Evolutionary conservation across 441 rosid genomes (phyloP).

Genomic region (Bocquillonia castaneifolia): DNA sequence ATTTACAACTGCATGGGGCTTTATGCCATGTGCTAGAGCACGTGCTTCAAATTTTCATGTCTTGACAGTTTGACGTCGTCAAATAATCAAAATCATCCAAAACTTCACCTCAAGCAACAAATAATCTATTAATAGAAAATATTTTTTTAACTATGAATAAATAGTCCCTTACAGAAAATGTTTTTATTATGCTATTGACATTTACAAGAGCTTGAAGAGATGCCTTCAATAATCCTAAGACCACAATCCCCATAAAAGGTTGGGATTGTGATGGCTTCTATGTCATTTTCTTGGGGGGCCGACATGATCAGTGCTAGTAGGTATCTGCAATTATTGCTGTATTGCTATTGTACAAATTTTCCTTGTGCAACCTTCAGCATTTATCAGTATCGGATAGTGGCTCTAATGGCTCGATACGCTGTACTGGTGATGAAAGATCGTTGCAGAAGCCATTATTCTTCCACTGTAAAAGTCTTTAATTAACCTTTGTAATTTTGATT

Average conservation of each 20-base stretch:
- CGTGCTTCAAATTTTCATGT: too few relatives aligned
- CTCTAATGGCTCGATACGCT: neutral
- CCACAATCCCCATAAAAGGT: constrained; percentile 34
- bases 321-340: constrained; percentile 8
- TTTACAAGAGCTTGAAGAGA: constrained; percentile 29
- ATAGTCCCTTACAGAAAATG: too few relatives aligned
- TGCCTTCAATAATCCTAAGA: constrained; percentile 11
- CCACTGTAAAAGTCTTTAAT: neutral
- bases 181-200: constrained; percentile 24
- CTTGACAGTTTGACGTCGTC: too few relatives aligned
- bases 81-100: too few relatives aligned
- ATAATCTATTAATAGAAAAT: too few relatives aligned
- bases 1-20: too few relatives aligned
- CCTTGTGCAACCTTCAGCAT: constrained; percentile 1
- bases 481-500: constrained; percentile 14
- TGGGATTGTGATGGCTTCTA: constrained; percentile 26
- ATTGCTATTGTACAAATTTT: constrained; percentile 19
- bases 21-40: too few relatives aligned
- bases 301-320: neutral
- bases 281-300: neutral
- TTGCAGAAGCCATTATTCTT: constrained; percentile 4
- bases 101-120: too few relatives aligned
- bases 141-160: too few relatives aligned
- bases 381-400: constrained; percentile 10
- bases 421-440: neutral